A percentile compares a stretch with the other conserved stretches of the same genome.
These are phyloP conservation scores for Taiozyma sp. DNA, from an alignment of 1,139 yeast genomes.

Conservation along the genomic window DNA sequence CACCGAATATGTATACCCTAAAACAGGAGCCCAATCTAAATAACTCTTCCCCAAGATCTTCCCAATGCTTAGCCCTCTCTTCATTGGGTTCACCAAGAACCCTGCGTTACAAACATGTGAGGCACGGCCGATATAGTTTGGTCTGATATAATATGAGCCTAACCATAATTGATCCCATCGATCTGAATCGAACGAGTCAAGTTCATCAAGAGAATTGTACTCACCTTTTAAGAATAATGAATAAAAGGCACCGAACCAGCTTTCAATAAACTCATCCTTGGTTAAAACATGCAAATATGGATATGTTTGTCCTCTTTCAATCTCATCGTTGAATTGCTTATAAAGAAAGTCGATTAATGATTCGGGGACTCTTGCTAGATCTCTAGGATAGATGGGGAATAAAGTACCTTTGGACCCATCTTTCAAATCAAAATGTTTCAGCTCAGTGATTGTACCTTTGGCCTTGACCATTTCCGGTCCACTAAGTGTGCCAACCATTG, in stretches of 20 bases:
- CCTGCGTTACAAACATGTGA: conserved; percentile 82
- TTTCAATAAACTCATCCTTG: conserved; percentile 61
- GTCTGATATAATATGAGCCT: conserved; percentile 73
- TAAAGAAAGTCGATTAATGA: conserved; percentile 68
- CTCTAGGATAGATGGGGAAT: conserved; percentile 59
- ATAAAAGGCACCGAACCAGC: conserved; percentile 87
- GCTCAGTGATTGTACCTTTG: conserved; percentile 22
- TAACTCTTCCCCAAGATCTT: conserved; percentile 56
- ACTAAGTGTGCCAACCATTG: conserved; percentile 8
- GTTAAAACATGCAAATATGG: conserved; percentile 67
- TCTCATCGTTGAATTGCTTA: conserved; percentile 78
- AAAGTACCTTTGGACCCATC: conserved; percentile 82
- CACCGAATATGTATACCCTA: conserved; percentile 77
- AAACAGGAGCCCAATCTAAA: conserved; percentile 57
- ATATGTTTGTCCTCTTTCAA: conserved; percentile 78
- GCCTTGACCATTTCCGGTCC: conserved; percentile 25
- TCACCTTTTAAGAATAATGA: conserved; percentile 31
- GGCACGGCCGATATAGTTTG: conserved; percentile 74
- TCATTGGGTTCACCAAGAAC: conserved; percentile 52
- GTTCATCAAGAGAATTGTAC: background rate
- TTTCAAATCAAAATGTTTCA: conserved; percentile 55
- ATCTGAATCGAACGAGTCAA: conserved; percentile 2
- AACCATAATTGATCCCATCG: conserved; percentile 44
- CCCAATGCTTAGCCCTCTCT: conserved; percentile 60
- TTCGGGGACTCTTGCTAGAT: conserved; percentile 50